These are phyloP conservation scores for Volvox carteri DNA, from an alignment of 163 green algal genomes.

Conservation along the genomic window DNA sequence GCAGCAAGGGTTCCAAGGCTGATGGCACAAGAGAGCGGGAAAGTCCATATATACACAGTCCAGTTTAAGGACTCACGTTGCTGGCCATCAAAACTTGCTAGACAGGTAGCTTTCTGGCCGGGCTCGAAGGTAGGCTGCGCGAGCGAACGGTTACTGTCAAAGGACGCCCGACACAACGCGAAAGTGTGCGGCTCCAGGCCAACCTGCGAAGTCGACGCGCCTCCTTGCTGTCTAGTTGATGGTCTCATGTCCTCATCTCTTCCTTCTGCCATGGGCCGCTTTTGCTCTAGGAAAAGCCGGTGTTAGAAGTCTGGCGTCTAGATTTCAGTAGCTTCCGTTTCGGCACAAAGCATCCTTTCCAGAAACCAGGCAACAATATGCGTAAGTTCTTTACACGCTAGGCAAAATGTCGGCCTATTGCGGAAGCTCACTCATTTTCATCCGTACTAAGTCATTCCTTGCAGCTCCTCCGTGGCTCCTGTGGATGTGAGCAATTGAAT, in stretches of 20 bases:
- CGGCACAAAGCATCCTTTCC: too few species aligned
- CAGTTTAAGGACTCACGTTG: slow-evolving; percentile 59
- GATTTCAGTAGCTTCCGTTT: background rate
- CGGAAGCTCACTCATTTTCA: background rate
- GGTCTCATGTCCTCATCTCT: slow-evolving; percentile 22
- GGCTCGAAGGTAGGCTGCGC: slow-evolving; percentile 60
- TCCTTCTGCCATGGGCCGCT: slow-evolving; percentile 11
- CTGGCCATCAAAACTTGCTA: slow-evolving; percentile 76
- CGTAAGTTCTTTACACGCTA: too few species aligned
- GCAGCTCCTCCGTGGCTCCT: background rate
- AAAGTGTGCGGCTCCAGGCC: slow-evolving; percentile 6
- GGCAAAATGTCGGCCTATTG: too few species aligned
- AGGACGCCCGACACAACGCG: background rate
- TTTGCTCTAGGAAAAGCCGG: background rate
- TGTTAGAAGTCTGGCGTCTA: background rate
- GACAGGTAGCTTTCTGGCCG: slow-evolving; percentile 66
- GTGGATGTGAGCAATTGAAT: background rate
- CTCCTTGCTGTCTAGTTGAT: slow-evolving; percentile 22
- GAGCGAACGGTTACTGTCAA: slow-evolving; percentile 19
- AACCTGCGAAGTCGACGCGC: slow-evolving; percentile 23
- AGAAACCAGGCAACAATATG: too few species aligned
- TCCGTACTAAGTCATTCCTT: background rate
- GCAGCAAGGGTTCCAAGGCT: background rate
- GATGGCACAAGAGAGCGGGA: background rate
- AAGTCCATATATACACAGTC: background rate